These are phyloP conservation scores for Tuber aestivum DNA, from an alignment of 495 filamentous ascomycete genomes.

Conservation along the genomic window DNA sequence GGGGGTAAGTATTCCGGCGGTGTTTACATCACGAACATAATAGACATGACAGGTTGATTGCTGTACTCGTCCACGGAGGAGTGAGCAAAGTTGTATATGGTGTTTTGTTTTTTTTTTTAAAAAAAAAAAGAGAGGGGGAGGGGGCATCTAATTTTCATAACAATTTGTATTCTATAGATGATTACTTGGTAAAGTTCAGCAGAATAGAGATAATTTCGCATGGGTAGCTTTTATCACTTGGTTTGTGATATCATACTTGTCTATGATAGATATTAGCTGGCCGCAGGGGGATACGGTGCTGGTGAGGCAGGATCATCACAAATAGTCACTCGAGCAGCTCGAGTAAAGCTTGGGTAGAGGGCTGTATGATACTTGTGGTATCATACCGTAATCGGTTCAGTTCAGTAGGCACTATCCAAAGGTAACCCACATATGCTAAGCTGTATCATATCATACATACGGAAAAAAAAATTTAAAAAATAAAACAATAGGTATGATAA, in stretches of 20 bases:
- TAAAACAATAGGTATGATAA: too few relatives aligned
- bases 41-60: not conserved
- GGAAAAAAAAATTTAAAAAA: too few relatives aligned
- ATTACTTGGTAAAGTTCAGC: not conserved
- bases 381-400: not conserved
- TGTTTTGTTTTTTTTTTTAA: not conserved
- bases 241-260: not conserved
- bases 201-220: not conserved
- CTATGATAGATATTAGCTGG: not conserved
- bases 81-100: not conserved
- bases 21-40: not conserved
- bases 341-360: not conserved
- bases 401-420: not conserved
- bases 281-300: not conserved
- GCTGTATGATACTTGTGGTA: too few relatives aligned
- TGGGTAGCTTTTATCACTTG: not conserved
- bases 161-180: not conserved
- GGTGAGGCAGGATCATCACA: not conserved
- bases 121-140: too few relatives aligned
- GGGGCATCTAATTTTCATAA: too few relatives aligned
- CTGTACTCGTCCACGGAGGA: not conserved
- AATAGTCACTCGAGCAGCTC: not conserved
- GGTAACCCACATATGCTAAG: not conserved
- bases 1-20: not conserved
- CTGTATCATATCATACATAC: too few relatives aligned